Evolutionary conservation across 495 filamentous ascomycete genomes (phyloP).

Genomic region (Tuber microsphaerosporum): DNA sequence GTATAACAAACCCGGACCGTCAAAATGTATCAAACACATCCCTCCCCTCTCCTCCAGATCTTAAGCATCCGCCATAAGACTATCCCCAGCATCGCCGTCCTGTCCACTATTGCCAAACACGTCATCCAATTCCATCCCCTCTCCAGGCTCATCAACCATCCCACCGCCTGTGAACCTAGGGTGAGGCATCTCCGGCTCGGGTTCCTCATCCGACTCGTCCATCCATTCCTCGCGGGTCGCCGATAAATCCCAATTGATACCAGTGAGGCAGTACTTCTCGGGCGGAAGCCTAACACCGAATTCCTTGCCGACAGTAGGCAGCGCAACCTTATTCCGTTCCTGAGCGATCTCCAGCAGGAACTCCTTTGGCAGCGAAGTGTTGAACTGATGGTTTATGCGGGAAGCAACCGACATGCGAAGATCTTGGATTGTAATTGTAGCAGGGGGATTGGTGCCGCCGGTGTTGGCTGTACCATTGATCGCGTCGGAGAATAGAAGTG

Average conservation of each 20-base stretch:
- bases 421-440: conserved; percentile 51
- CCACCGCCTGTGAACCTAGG: conserved; percentile 10
- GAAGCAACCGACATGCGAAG: conserved; percentile 60
- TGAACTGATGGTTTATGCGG: conserved; percentile 60
- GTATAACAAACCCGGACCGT: background rate
- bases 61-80: conserved; percentile 39
- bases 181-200: conserved; percentile 40
- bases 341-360: conserved; percentile 74
- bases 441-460: conserved; percentile 40
- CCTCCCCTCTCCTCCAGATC: background rate
- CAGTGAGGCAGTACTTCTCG: conserved; percentile 86
- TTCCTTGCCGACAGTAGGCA: conserved; percentile 70
- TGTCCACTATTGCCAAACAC: conserved; percentile 42
- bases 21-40: conserved; percentile 4
- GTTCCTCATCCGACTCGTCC: conserved; percentile 40
- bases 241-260: conserved; percentile 69
- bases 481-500: conserved; percentile 57
- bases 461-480: conserved; percentile 46
- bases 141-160: conserved; percentile 36
- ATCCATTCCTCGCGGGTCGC: conserved; percentile 42
- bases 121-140: conserved; percentile 48
- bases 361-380: conserved; percentile 66
- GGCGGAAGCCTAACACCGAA: conserved; percentile 78
- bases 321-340: conserved; percentile 69
- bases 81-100: conserved; percentile 42